Base-by-base conservation (phyloP, 1,284 basidiomycete species). In the Butyriboletus appendiculatus region DNA sequence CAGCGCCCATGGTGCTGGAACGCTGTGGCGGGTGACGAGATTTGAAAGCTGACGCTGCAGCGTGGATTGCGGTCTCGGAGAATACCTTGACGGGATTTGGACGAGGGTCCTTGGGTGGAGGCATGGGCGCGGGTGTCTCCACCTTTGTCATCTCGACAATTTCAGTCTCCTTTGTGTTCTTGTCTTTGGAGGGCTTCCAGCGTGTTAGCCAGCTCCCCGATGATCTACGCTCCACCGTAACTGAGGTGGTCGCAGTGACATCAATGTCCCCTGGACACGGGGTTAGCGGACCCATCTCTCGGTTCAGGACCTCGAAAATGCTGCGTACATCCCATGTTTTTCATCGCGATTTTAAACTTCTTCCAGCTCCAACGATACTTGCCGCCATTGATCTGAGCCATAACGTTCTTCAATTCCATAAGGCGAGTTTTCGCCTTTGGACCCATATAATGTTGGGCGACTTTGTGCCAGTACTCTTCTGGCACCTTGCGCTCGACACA, bases 311-410 rank as follows among this genome's bases (percentile, higher is more conserved):
- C 26, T 24, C 51, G 37, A 44, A 8, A 47, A 52, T 49, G 35
- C 6, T 28, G 80, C 88, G 71, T 63, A 90, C 88, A 90, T 50
- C 86, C 86, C 85, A 90, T 87, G 65, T 82, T 90, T 50, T 77
- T 72, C 81, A 90, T 85, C 5, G 88, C 88, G 48, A 86, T 76
- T 72, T 80, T 83, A 74, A 86, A 90, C 59, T 82, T 85, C 73
- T 88, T 86, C 88, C 88, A 90, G 57, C 79, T 85, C 88, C 88
- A 90, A 38, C 81, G 76, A 63, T 89, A 89, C 61, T 81, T 84
- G 18, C 86, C 85, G 9, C 86, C 87, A 55, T 90, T 80, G 62
- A 90, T 81, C 65, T 86, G 81, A 46, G 78, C 73, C 75, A 90
- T 81, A 55, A 90, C 86, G 28, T 77, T 77, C 70, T 88, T 88